Conservation (phyloP, 345 rosid species). For the Melaleuca quinquenervia region DNA sequence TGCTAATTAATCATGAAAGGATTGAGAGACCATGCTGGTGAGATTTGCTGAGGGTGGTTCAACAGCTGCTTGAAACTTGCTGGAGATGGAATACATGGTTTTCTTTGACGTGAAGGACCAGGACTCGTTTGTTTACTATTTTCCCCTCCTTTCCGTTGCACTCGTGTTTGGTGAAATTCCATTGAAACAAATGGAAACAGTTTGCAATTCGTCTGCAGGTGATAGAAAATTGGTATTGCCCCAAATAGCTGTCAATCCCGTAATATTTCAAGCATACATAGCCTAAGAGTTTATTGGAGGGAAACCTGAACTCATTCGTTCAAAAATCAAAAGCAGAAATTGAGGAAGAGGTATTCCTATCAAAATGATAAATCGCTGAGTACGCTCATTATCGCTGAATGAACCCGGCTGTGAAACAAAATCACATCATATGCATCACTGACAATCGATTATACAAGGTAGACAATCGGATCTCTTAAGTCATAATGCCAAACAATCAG, state of each 20-base stretch:
- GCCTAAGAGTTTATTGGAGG: not conserved
- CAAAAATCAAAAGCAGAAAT: not conserved
- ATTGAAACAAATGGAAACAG: not conserved
- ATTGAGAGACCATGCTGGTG: not conserved
- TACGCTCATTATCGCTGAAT: not conserved
- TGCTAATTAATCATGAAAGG: not conserved
- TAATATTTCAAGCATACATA: not conserved
- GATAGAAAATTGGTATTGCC: not conserved
- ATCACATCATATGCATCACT: not conserved
- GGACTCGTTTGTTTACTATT: not conserved
- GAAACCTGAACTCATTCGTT: not conserved
- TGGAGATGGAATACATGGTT: not conserved
- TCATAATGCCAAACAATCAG: not conserved
- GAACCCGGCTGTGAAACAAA: not conserved
- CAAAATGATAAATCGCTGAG: not conserved
- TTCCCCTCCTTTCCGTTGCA: not conserved
- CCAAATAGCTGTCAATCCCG: not conserved
- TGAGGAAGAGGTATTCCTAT: not conserved
- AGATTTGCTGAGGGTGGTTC: constrained; percentile 21
- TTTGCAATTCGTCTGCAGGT: not conserved
- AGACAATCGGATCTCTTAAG: not conserved
- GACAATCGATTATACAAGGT: not conserved
- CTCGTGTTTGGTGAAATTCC: not conserved
- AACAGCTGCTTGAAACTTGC: constrained; percentile 15
- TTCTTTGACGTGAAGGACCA: not conserved